Conservation (phyloP, 106 monocot genomes). For the Platanthera guangdongensis region DNA sequence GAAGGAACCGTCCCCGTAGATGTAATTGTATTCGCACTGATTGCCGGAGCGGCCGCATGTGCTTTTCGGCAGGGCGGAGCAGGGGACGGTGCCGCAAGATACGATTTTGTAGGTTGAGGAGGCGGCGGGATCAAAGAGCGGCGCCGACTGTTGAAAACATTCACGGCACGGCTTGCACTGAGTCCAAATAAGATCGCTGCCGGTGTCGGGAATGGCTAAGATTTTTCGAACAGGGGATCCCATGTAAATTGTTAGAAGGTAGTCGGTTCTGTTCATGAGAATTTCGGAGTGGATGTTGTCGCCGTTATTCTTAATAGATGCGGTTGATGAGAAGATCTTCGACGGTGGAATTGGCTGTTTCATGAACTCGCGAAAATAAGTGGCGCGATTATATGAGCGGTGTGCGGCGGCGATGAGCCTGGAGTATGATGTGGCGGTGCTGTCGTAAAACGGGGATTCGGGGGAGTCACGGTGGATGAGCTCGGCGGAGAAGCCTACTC, state of each 20-base stretch:
- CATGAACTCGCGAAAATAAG: not conserved
- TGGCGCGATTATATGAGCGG: conserved; percentile 11
- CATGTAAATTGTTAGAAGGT: too few species aligned
- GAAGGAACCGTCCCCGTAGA: conserved; percentile 21
- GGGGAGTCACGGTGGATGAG: conserved; percentile 13
- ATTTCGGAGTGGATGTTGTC: conserved; percentile 6
- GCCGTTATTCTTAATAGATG: too few species aligned
- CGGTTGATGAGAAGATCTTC: too few species aligned
- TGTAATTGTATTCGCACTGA: conserved; percentile 12
- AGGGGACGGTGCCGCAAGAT: conserved; percentile 10
- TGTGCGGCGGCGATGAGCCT: conserved; percentile 8
- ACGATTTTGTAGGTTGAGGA: conserved; percentile 25
- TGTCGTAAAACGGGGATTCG: conserved; percentile 22
- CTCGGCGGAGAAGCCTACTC: not conserved
- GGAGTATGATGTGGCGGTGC: conserved; percentile 2
- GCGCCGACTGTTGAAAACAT: conserved; percentile 8
- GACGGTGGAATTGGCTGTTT: not conserved
- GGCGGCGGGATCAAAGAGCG: conserved; percentile 12
- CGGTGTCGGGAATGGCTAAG: conserved; percentile 17
- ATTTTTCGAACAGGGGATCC: conserved; percentile 11
- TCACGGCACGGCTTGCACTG: conserved; percentile 8
- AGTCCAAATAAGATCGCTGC: conserved; percentile 20
- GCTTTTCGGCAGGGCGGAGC: not conserved
- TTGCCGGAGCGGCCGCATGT: not conserved
- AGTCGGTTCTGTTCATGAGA: not conserved